Base-by-base conservation (phyloP, 2,329 filamentous ascomycete species). In the Westerdykella sp. region DNA sequence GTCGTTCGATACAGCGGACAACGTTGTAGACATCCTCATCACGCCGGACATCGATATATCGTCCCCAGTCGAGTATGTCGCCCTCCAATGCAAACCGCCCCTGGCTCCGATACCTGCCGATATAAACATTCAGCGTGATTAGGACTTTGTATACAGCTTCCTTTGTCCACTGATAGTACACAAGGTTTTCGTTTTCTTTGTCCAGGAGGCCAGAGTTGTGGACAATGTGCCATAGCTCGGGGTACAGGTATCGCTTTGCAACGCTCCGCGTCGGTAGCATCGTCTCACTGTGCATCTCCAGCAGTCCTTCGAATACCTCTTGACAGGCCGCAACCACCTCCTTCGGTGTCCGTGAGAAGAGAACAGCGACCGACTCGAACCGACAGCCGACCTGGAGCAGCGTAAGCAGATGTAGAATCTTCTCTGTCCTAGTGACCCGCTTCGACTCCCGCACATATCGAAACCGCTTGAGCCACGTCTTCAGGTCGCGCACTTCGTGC, bases 81-180 rank as follows among this genome's bases (percentile, higher is more conserved):
- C 59, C 58, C 14, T 49, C 45, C 35, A 61, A 43, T 18, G 56
- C 48, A 31, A 56, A 52, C 18, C 39, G 42, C 5, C 55, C 54
- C 41, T 63, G 57, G 45, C 50, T 51, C 21, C 57, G 54, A 49
- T 53, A 62, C 36, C 60, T 39, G 10, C 59, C 59, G 37, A 63
- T 60, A 43, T 54, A 63, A 21, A 60, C 32, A 15, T 61, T 63
- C 13, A 63, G 46, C 41, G 55, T 55, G 12, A 56, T 46, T 25
- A 62, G 46, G 13, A 60, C 56, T 28, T 57, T 56, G 34, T 45
- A 43, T 2, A 60, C 28, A 6, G 57, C 51, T 11, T 43, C 31
- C 44, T 37, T 45, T 31, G 43, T 40, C 44, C 59, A 60, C 14
- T 50, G 53, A 37, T 57, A 62, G 43, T 59, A 60, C 18, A 44